phyloP scores from a whole-genome alignment of 257 asterid species.

The Solanum medicagineum region DNA sequence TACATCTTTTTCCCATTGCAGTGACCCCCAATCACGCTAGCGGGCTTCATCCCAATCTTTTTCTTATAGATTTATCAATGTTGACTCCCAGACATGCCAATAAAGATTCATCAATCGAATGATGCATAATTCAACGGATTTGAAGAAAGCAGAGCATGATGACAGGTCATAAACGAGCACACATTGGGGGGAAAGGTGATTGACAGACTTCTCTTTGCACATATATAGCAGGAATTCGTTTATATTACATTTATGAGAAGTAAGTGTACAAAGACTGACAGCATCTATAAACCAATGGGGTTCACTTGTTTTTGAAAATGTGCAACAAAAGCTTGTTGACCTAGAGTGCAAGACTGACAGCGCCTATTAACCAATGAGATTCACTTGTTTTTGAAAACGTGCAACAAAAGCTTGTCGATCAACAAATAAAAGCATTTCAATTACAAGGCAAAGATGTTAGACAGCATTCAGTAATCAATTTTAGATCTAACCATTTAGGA shows the following conservation, averaged over 20 bases:
- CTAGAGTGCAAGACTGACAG: background rate
- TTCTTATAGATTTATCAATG: background rate
- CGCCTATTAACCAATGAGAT: background rate
- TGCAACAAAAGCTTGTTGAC: background rate
- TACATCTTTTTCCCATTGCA: background rate
- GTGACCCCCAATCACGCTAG: background rate
- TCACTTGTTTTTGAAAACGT: background rate
- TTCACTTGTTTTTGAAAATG: background rate
- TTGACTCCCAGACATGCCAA: background rate
- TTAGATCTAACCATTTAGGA: background rate
- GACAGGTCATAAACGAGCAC: background rate
- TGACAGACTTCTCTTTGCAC: background rate
- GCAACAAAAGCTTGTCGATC: background rate
- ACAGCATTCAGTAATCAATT: background rate
- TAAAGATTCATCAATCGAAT: background rate
- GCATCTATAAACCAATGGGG: background rate
- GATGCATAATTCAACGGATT: background rate
- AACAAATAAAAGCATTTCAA: background rate
- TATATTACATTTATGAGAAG: background rate
- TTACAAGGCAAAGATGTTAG: background rate
- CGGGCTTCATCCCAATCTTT: background rate
- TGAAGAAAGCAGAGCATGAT: background rate
- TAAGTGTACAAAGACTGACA: background rate
- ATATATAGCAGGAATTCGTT: background rate
- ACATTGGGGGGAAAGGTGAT: background rate